Base-by-base conservation (phyloP, 495 filamentous ascomycete species). In the Beverwykella pulmonaria region DNA sequence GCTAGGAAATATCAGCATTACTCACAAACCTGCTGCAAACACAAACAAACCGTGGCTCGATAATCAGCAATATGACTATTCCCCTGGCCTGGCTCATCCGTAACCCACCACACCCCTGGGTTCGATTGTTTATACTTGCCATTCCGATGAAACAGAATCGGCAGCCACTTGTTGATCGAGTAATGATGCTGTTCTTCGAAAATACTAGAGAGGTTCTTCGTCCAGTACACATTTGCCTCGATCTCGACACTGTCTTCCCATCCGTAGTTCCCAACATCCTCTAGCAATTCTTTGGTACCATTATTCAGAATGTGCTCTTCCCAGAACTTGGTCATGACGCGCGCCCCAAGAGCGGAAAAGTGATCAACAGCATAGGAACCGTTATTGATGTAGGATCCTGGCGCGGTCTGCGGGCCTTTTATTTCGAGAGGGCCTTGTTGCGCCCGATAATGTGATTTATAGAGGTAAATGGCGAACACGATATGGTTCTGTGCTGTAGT, bases 341-440 rank as follows among this genome's bases (percentile, higher is more conserved):
- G 60, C 2, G 76, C 76, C n/a, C 76, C 76, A 14, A 58, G 47
- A 4, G 66, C 62, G 27, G 69, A 73, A 61, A 74, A 77, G 67
- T 78, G 75, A 57, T 77, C 76, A 0, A 77, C 70, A 12, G 65
- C 69, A 59, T 60, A 77, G 0, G 74, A 75, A 7, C 76, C 76
- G 49, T 78, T 77, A 14, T 73, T 27, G 9, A 74, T 32, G 52
- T 50, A 69, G 30, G 53, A 46, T 8, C 54, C 34, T 17, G 65
- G 52, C n/a, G 22, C 44, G 29, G 41, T 26, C 48, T 62, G 41
- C 22, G 65, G 68, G 29, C 61, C 62, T 23, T 61, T 59, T 12
- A 57, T 54, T 17, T 68, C 41, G 26, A 54, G 47, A 5, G 59
- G 59, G 1, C 59, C 59, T 26, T 53, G 48, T 25, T 63, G 59